Evolutionary conservation across 208 protist species (phyloP).

Genomic region (Angomonas ambiguus): DNA sequence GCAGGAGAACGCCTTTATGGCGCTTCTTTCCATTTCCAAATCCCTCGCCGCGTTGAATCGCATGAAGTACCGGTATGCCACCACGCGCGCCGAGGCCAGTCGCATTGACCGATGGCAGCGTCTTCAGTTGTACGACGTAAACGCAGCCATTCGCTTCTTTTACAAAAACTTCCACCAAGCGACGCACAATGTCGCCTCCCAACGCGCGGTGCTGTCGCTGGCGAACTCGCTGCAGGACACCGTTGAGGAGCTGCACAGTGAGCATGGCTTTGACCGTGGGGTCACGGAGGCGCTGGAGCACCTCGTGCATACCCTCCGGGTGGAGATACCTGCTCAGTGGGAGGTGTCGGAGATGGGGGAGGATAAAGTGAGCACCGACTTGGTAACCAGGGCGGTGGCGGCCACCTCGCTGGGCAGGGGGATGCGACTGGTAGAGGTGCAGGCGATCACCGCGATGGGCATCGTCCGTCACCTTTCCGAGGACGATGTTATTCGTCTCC

Average conservation of each 20-base stretch:
- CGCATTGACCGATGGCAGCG: conserved; percentile 58
- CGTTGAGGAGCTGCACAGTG: conserved; percentile 33
- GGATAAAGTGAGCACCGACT: conserved; percentile 46
- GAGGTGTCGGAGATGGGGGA: conserved; percentile 21
- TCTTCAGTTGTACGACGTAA: conserved; percentile 37
- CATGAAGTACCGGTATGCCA: conserved; percentile 60
- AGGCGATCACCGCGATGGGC: conserved; percentile 64
- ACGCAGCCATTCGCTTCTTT: conserved; percentile 67
- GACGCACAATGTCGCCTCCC: conserved; percentile 68
- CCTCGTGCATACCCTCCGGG: conserved; percentile 35
- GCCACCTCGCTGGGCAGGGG: conserved; percentile 58
- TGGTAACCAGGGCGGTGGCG: conserved; percentile 57
- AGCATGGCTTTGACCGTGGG: conserved; percentile 51
- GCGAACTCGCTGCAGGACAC: conserved; percentile 42
- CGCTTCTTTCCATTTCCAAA: conserved; percentile 62
- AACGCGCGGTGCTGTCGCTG: conserved; percentile 52
- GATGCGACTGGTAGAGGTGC: conserved; percentile 44
- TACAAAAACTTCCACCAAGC: conserved; percentile 61
- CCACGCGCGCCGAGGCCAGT: conserved; percentile 35
- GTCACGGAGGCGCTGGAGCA: conserved; percentile 28
- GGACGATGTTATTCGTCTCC: conserved; percentile 53
- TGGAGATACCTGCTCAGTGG: conserved; percentile 42
- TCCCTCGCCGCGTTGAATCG: conserved; percentile 40
- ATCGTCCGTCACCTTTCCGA: conserved; percentile 52
- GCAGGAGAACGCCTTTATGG: conserved; percentile 83